Evolutionary conservation across 2,329 filamentous ascomycete genomes (phyloP).

Genomic region (Sporothrix mexicana): DNA sequence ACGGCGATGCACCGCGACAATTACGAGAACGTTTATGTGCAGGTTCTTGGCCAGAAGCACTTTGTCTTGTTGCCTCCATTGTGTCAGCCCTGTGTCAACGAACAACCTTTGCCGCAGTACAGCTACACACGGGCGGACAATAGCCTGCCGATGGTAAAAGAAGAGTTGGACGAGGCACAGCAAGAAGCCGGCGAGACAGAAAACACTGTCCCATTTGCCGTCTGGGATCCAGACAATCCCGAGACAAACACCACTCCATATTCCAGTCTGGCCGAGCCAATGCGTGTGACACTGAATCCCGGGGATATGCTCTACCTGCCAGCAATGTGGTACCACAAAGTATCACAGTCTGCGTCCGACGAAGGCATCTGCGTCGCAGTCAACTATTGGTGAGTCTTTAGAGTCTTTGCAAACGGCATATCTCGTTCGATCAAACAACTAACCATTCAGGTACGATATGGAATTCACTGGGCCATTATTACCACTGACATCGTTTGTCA

Average conservation of each 20-base stretch:
- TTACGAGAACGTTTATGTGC: slow-evolving; percentile 85
- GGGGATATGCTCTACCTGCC: slow-evolving; percentile 86
- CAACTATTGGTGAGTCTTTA: slow-evolving; percentile 71
- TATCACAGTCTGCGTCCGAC: slow-evolving; percentile 70
- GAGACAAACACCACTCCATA: slow-evolving; percentile 58
- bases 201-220: slow-evolving; percentile 66
- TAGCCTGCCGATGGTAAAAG: slow-evolving; percentile 40
- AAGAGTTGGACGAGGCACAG: slow-evolving; percentile 31
- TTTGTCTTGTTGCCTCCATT: slow-evolving; percentile 77
- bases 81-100: slow-evolving; percentile 71
- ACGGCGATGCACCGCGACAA: slow-evolving; percentile 82
- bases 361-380: slow-evolving; percentile 78
- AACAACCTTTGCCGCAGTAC: slow-evolving; percentile 61
- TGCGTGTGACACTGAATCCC: slow-evolving; percentile 70
- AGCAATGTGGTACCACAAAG: slow-evolving; percentile 85
- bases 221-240: slow-evolving; percentile 74
- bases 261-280: slow-evolving; percentile 63
- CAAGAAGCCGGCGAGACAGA: slow-evolving; percentile 43
- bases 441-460: slow-evolving; percentile 71
- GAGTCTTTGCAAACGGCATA: background rate
- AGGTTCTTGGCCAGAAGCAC: slow-evolving; percentile 73
- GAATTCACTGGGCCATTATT: slow-evolving; percentile 74
- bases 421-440: background rate
- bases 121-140: slow-evolving; percentile 59
- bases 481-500: slow-evolving; percentile 63